Evolutionary conservation across 352 stramenopile species (phyloP), one percentile per base, ranked within the genome.

Genomic region (Globisporangium recalcitrans): DNA sequence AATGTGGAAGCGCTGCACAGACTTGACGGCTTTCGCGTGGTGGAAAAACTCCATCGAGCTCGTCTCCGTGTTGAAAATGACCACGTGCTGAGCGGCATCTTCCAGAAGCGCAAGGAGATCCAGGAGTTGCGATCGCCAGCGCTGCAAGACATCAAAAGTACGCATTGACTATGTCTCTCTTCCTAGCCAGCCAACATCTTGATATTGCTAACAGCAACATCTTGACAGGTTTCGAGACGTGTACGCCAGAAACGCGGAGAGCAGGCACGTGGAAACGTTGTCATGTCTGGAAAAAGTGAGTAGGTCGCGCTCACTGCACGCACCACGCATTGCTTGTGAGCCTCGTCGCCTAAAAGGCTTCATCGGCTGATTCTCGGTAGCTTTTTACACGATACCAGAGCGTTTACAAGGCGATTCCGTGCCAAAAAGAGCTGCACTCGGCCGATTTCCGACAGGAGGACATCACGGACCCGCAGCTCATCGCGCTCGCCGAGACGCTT

Each of bases 321-420:
- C n/a, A n/a, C n/a, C n/a, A n/a, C n/a, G n/a, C n/a, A n/a, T n/a
- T n/a, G n/a, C n/a, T n/a, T n/a, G n/a, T n/a, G n/a, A n/a, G n/a
- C n/a, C n/a, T n/a, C n/a, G n/a, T n/a, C n/a, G n/a, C n/a, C n/a
- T n/a, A n/a, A 31, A 31, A 31, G 2, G 27, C 27, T 31, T 31
- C 27, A 5, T 5, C 27, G 5, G 27, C 27, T 31, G n/a, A n/a
- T n/a, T n/a, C n/a, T n/a, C n/a, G n/a, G n/a, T n/a, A n/a, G n/a
- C n/a, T n/a, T n/a, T 14, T 44, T 14, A 14, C n/a, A 31, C 36
- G 14, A n/a, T 44, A n/a, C 16, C 13, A 93, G 83, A 91, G 78
- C 52, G 82, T 94, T 53, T 93, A 92, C 68, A 94, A 92, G 61
- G 82, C 83, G 5, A 93, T 94, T 48, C 90, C 85, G 38, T 82